phyloP scores from a whole-genome alignment of 2,329 filamentous ascomycete genomes.

The Arachnomyces sp. region DNA sequence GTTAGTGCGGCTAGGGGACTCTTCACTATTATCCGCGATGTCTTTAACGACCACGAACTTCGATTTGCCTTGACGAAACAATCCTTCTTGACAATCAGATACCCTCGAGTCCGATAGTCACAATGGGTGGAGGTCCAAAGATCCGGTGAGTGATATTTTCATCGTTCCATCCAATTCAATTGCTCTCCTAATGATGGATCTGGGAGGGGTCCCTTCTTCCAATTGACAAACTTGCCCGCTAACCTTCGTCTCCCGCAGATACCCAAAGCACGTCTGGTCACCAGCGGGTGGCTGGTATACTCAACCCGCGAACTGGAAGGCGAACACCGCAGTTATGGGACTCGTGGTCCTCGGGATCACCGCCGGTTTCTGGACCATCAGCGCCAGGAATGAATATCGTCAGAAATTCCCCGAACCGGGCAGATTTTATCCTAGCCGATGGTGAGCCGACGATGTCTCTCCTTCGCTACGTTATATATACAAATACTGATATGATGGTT shows the following conservation, averaged over 20 bases:
- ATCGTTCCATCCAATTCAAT: conserved; percentile 14
- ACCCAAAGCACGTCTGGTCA: conserved; percentile 99
- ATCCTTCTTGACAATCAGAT: conserved; percentile 11
- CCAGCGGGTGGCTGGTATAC: conserved; percentile 96
- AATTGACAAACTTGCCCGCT: conserved; percentile 17
- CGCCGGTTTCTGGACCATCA: conserved; percentile 61
- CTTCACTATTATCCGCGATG: conserved; percentile 18
- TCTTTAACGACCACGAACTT: conserved; percentile 13
- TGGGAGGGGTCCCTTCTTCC: background rate
- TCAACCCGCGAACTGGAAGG: conserved; percentile 89
- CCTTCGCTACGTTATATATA: conserved; percentile 5
- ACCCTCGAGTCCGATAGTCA: conserved; percentile 21
- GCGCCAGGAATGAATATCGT: conserved; percentile 64
- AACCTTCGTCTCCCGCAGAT: conserved; percentile 46
- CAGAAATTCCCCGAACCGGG: conserved; percentile 67
- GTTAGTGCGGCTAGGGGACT: conserved; percentile 9
- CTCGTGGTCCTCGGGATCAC: conserved; percentile 60
- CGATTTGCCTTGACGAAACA: no score
- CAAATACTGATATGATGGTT: conserved; percentile 19
- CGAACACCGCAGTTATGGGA: conserved; percentile 73
- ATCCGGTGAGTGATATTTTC: conserved; percentile 51
- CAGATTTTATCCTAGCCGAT: conserved; percentile 75
- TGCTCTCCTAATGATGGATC: conserved; percentile 4
- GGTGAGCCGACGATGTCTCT: conserved; percentile 47
- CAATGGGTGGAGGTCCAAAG: conserved; percentile 70